Conservation (phyloP, 306 rosid species). For the Cicer pinnatifidum region DNA sequence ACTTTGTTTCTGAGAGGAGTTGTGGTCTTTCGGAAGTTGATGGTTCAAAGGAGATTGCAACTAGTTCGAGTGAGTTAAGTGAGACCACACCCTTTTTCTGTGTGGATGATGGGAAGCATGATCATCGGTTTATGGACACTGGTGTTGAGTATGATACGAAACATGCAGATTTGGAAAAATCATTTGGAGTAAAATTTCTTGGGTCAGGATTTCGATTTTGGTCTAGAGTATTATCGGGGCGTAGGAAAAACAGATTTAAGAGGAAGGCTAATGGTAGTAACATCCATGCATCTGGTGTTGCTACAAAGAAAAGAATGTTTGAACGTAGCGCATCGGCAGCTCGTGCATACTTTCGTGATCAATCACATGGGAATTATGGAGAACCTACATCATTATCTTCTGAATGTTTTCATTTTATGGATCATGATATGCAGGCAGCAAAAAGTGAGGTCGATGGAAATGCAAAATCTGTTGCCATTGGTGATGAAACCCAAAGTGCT, state of each 20-base stretch:
- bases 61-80: conserved; percentile 44
- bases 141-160: conserved; percentile 74
- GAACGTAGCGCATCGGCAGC: conserved; percentile 81
- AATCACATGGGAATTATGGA: conserved; percentile 50
- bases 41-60: conserved; percentile 49
- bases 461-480: conserved; percentile 43
- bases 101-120: conserved; percentile 73
- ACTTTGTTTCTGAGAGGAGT: conserved; percentile 60
- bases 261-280: conserved; percentile 67
- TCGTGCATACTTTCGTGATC: conserved; percentile 64
- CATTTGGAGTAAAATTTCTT: conserved; percentile 76
- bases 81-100: conserved; percentile 55
- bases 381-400: conserved; percentile 49
- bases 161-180: conserved; percentile 84
- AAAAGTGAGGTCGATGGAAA: conserved; percentile 54
- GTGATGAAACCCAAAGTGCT: conserved; percentile 43
- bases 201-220: conserved; percentile 72
- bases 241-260: conserved; percentile 61
- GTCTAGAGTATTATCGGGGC: conserved; percentile 66
- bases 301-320: conserved; percentile 72
- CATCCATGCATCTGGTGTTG: conserved; percentile 49
- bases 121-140: conserved; percentile 83
- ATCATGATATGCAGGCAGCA: conserved; percentile 51
- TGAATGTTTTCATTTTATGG: conserved; percentile 48
- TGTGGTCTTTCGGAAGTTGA: conserved; percentile 52